These are phyloP conservation scores for Linum lewisii DNA, from an alignment of 345 rosid species.

Conservation along the genomic window DNA sequence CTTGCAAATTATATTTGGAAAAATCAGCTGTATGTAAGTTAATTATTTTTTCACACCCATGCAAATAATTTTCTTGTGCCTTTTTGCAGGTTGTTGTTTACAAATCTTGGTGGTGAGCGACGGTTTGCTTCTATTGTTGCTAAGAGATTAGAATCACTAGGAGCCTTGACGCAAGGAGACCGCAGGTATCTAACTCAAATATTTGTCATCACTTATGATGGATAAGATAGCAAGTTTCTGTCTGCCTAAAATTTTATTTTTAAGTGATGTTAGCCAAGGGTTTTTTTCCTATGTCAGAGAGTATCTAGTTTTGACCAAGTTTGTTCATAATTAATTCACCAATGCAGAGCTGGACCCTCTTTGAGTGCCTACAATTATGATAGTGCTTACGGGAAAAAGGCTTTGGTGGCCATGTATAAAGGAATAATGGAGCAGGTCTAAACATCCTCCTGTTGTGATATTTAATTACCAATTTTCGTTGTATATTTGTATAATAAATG, in stretches of 20 bases:
- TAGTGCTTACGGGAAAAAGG: constrained; percentile 80
- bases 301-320: not conserved
- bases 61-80: not conserved
- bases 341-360: constrained; percentile 83
- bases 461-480: constrained; percentile 4
- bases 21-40: not conserved
- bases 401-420: constrained; percentile 87
- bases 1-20: no score
- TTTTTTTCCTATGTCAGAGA: constrained; percentile 19
- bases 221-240: constrained; percentile 16
- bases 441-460: constrained; percentile 9
- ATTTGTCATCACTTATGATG: not conserved
- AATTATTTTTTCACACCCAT: not conserved
- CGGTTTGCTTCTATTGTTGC: constrained; percentile 99
- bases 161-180: constrained; percentile 98
- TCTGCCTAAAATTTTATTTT: constrained; percentile 1
- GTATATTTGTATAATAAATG: not conserved
- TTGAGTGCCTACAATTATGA: constrained; percentile 97
- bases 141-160: constrained; percentile 92
- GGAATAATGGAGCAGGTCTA: constrained; percentile 94
- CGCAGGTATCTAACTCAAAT: constrained; percentile 43
- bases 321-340: not conserved
- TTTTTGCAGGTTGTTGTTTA: constrained; percentile 33
- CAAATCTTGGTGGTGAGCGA: constrained; percentile 96
- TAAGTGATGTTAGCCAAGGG: not conserved